These are phyloP conservation scores for Ceratocystiopsis minuta DNA, from an alignment of 2,329 filamentous ascomycete genomes.

Conservation along the genomic window DNA sequence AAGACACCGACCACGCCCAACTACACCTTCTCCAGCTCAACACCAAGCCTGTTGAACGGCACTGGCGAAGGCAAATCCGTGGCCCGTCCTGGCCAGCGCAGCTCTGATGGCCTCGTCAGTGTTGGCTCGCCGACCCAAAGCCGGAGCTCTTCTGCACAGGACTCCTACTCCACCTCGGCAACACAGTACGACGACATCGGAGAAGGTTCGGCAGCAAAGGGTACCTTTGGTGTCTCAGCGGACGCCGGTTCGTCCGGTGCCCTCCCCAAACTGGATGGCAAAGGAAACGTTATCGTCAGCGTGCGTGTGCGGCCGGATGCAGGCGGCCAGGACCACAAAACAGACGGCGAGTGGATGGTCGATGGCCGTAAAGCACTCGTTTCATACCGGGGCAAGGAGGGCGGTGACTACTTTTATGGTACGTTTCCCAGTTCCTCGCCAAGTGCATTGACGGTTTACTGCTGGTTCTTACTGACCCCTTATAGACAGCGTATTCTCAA, in stretches of 20 bases:
- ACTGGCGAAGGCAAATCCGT: conserved; percentile 63
- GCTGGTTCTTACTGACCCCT: conserved; percentile 5
- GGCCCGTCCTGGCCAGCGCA: conserved; percentile 40
- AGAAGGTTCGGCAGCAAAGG: conserved; percentile 26
- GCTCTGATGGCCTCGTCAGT: conserved; percentile 59
- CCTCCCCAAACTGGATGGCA: conserved; percentile 46
- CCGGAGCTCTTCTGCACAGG: conserved; percentile 78
- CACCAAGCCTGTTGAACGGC: conserved; percentile 63
- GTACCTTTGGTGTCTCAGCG: conserved; percentile 11
- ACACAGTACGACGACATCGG: conserved; percentile 72
- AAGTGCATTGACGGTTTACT: too few relatives aligned
- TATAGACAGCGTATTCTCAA: conserved; percentile 86
- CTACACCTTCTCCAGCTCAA: conserved; percentile 30
- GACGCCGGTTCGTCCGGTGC: conserved; percentile 7
- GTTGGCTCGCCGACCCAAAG: conserved; percentile 73
- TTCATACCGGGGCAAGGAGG: conserved; percentile 71
- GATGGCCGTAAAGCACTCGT: conserved; percentile 70
- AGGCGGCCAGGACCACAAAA: conserved; percentile 39
- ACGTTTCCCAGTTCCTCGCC: conserved; percentile 17
- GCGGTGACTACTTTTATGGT: conserved; percentile 87
- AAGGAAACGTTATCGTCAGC: conserved; percentile 91
- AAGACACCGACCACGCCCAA: conserved; percentile 38
- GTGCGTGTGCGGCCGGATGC: conserved; percentile 81
- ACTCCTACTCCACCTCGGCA: conserved; percentile 77
- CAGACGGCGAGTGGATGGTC: conserved; percentile 79